phyloP scores from a whole-genome alignment of 352 stramenopile species.

The Phytophthora sansomeana region DNA sequence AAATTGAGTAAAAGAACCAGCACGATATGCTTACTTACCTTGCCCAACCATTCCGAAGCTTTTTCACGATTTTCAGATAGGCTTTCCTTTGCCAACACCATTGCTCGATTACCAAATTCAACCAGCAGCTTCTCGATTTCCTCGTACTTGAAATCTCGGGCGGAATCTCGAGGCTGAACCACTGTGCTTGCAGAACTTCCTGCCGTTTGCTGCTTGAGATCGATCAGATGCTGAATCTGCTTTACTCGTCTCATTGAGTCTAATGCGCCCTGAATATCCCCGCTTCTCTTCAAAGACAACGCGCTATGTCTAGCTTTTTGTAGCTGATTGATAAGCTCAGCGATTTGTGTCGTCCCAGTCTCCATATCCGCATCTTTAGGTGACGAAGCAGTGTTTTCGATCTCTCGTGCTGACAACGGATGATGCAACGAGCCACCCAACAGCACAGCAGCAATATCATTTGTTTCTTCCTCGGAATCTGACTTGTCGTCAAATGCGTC shows the following conservation, averaged over 20 bases:
- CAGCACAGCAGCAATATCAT: constrained; percentile 27
- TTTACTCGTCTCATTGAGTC: constrained; percentile 75
- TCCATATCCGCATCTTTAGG: not conserved
- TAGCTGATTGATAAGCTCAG: constrained; percentile 55
- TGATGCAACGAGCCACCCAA: constrained; percentile 21
- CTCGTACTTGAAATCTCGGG: constrained; percentile 46
- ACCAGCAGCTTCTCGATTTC: constrained; percentile 74
- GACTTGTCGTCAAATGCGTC: constrained; percentile 75
- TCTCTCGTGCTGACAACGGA: constrained; percentile 9
- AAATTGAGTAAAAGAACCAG: not conserved
- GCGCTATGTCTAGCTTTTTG: constrained; percentile 50
- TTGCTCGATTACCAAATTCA: constrained; percentile 68
- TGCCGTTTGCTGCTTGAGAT: constrained; percentile 48
- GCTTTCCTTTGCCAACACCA: constrained; percentile 55
- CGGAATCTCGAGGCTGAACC: constrained; percentile 19
- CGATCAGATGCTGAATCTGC: constrained; percentile 69
- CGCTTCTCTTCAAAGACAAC: constrained; percentile 63
- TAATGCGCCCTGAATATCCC: constrained; percentile 64
- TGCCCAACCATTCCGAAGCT: constrained; percentile 61
- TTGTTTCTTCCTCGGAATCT: constrained; percentile 39
- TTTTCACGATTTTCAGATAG: constrained; percentile 57
- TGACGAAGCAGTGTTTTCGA: not conserved
- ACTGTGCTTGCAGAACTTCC: not conserved
- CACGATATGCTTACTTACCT: constrained; percentile 40
- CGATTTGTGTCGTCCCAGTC: constrained; percentile 13